phyloP scores from a whole-genome alignment of 2,329 filamentous ascomycete genomes.

The Cytospora schulzeri region DNA sequence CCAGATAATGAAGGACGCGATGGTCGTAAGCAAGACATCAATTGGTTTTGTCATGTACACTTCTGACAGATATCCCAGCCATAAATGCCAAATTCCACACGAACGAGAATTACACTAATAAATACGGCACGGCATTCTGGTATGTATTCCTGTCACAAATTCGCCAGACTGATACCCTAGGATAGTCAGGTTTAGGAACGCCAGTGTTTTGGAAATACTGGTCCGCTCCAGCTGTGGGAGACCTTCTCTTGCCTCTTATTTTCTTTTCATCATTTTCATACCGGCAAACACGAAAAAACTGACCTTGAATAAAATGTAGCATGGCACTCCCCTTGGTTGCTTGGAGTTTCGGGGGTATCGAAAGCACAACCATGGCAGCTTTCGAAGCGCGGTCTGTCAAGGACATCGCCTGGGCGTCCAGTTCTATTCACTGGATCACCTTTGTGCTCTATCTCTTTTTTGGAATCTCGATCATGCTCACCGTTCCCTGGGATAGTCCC shows the following conservation, averaged over 20 bases:
- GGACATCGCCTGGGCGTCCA: slow-evolving; percentile 26
- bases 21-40: background rate
- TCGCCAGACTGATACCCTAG: background rate
- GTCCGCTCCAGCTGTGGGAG: background rate
- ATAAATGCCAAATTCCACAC: slow-evolving; percentile 8
- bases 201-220: background rate
- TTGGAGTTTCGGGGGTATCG: slow-evolving; percentile 29
- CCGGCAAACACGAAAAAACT: background rate
- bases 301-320: slow-evolving; percentile 2
- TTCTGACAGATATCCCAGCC: background rate
- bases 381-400: slow-evolving; percentile 27
- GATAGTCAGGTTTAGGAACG: background rate
- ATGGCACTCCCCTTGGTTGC: slow-evolving; percentile 27
- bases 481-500: slow-evolving; percentile 21
- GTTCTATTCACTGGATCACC: slow-evolving; percentile 23
- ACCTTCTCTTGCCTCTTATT: background rate
- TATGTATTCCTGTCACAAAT: background rate
- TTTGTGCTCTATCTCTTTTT: slow-evolving; percentile 22
- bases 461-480: slow-evolving; percentile 24
- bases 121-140: slow-evolving; percentile 23
- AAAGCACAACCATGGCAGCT: slow-evolving; percentile 29
- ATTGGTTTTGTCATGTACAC: background rate
- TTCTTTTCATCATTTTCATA: background rate
- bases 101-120: slow-evolving; percentile 4
- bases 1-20: slow-evolving; percentile 3